Base-by-base conservation (phyloP, 1,139 yeast species). In the Maudiozyma humilis region DNA sequence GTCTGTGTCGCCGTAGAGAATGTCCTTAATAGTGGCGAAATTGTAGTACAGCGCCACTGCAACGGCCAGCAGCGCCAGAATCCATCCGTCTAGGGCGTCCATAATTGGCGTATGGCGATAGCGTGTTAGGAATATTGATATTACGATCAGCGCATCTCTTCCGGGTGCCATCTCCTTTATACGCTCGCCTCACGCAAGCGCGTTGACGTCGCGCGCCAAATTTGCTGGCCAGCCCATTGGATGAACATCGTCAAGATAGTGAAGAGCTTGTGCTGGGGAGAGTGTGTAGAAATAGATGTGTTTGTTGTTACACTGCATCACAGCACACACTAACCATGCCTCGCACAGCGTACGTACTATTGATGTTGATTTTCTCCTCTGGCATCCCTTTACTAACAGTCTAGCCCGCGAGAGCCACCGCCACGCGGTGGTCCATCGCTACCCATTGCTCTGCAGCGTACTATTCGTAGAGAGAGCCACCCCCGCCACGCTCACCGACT, bases 401-500 rank as follows among this genome's bases (percentile, higher is more conserved):
- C n/a, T n/a, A n/a, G n/a, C n/a, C n/a, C n/a, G n/a, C n/a, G n/a
- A n/a, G n/a, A n/a, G n/a, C n/a, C n/a, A n/a, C n/a, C n/a, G n/a
- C n/a, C n/a, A n/a, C n/a, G n/a, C n/a, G n/a, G n/a, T n/a, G n/a
- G n/a, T n/a, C n/a, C n/a, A n/a, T n/a, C n/a, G n/a, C n/a, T n/a
- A n/a, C n/a, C n/a, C n/a, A n/a, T n/a, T n/a, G n/a, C n/a, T 6
- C 27, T n/a, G 16, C 15, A 59, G 63, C 14, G 63, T 61, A 4
- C 50, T 60, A 39, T 59, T 60, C 43, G 47, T 54, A 15, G 64
- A 61, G 41, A 52, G 51, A 36, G 62, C 64, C 3, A 56, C 64
- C 2, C 61, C 64, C 4, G 56, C 55, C 3, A 57, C 63, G 23
- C 44, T 60, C n/a, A 49, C 57, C 1, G 59, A 55, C 18, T 55